Percentiles rank a stretch among this genome's conserved stretches.
Evolutionary conservation across 179 eudicot species (phyloP).

Genomic region (Camellia oleifera): DNA sequence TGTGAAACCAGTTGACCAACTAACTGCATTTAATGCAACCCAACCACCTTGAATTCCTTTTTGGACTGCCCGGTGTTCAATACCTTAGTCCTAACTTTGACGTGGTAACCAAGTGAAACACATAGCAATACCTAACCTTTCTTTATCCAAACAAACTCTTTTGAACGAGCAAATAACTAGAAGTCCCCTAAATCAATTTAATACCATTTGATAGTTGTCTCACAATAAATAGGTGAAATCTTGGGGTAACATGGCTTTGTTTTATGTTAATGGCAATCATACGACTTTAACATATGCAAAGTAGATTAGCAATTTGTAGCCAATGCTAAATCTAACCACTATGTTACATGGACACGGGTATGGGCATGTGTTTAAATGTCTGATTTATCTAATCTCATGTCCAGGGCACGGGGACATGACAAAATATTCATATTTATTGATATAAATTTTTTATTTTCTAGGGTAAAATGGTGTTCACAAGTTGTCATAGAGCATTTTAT

Average conservation of each 20-base stretch:
- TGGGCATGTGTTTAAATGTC: too few relatives aligned
- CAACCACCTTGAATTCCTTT: background rate
- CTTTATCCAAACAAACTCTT: background rate
- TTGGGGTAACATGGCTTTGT: background rate
- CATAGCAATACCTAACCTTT: background rate
- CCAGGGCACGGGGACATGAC: too few relatives aligned
- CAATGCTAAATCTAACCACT: background rate
- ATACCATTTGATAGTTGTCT: background rate
- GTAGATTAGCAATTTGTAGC: background rate
- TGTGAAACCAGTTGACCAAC: too few relatives aligned
- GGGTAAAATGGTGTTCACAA: too few relatives aligned
- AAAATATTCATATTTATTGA: too few relatives aligned
- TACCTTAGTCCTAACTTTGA: background rate
- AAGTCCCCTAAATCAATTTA: background rate
- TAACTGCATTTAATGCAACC: background rate
- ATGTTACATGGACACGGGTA: too few relatives aligned
- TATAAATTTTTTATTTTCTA: too few relatives aligned
- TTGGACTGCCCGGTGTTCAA: background rate
- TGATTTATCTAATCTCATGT: too few relatives aligned
- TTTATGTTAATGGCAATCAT: background rate
- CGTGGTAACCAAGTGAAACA: background rate
- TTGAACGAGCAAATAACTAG: background rate
- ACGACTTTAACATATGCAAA: slow-evolving; percentile 6
- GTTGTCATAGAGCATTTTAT: too few relatives aligned
- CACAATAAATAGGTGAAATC: background rate